Evolutionary conservation across 345 rosid genomes (phyloP).

Genomic region (Aurinia saxatilis): DNA sequence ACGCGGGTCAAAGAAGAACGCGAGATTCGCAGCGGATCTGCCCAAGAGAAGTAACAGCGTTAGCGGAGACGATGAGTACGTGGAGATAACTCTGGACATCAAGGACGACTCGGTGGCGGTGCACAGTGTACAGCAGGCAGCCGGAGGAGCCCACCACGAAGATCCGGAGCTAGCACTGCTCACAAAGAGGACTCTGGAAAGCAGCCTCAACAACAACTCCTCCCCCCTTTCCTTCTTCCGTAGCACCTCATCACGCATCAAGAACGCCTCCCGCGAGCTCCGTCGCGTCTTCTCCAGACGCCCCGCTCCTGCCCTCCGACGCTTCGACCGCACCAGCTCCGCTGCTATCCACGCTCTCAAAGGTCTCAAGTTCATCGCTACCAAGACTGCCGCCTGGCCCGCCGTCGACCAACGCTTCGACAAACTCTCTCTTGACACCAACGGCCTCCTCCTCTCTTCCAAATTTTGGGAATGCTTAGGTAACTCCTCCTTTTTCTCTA

Average conservation of each 20-base stretch:
- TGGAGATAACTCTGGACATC: constrained; percentile 82
- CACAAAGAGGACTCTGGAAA: constrained; percentile 60
- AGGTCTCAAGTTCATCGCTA: constrained; percentile 78
- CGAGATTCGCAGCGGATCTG: constrained; percentile 52
- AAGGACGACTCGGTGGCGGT: constrained; percentile 74
- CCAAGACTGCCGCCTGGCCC: constrained; percentile 60
- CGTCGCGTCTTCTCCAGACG: constrained; percentile 54
- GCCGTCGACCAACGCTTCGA: constrained; percentile 60
- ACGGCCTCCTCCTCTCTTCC: constrained; percentile 53
- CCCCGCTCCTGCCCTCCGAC: constrained; percentile 27
- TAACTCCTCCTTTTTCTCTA: too few species aligned
- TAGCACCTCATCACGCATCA: constrained; percentile 56
- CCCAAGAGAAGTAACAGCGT: constrained; percentile 31
- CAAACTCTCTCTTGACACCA: constrained; percentile 43
- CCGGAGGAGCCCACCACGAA: constrained; percentile 31
- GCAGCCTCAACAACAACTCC: constrained; percentile 31
- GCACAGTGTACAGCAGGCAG: constrained; percentile 76
- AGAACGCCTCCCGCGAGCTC: constrained; percentile 77
- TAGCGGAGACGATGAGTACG: constrained; percentile 39
- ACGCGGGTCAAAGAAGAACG: constrained; percentile 67
- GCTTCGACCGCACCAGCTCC: constrained; percentile 63
- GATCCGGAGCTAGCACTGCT: constrained; percentile 68
- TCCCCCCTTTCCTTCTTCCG: constrained; percentile 46
- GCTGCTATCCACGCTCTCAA: constrained; percentile 70
- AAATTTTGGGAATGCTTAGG: constrained; percentile 83